Conservation (phyloP, 192 early-diverging fungal species). For the Pilobolus umbonatus region DNA sequence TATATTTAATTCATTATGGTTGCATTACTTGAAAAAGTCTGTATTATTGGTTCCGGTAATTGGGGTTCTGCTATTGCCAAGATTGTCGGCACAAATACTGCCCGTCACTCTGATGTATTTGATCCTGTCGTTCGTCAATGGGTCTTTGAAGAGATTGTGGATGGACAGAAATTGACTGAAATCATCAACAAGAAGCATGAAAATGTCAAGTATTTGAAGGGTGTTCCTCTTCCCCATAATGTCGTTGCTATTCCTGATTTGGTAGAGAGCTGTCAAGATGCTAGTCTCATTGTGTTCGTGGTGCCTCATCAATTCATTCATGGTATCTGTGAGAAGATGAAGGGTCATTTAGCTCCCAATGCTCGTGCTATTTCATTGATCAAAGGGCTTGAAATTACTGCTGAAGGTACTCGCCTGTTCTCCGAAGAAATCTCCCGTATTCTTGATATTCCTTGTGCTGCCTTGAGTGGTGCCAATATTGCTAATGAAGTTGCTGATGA, state of each 20-base stretch:
- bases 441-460: conserved; percentile 72
- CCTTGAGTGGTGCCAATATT: conserved; percentile 96
- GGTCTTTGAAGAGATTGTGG: conserved; percentile 90
- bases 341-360: conserved; percentile 61
- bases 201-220: conserved; percentile 89
- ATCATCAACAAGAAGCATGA: conserved; percentile 94
- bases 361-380: conserved; percentile 93
- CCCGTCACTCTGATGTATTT: conserved; percentile 54
- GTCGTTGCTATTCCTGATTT: conserved; percentile 84
- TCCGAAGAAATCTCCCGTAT: conserved; percentile 77
- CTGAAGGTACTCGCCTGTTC: conserved; percentile 70
- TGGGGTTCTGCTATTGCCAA: conserved; percentile 94
- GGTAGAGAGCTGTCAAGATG: conserved; percentile 67
- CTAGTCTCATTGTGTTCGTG: conserved; percentile 92
- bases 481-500: conserved; percentile 92
- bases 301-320: conserved; percentile 94
- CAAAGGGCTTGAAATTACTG: conserved; percentile 77
- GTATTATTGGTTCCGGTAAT: conserved; percentile 93
- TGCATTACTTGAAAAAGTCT: conserved; percentile 69
- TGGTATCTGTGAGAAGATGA: conserved; percentile 76
- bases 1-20: background rate
- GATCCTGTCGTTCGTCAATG: conserved; percentile 85
- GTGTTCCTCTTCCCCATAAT: conserved; percentile 78
- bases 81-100: conserved; percentile 85
- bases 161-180: conserved; percentile 83